Conservation (phyloP, 257 asterid genomes). For the Oldenlandia corymbosa region DNA sequence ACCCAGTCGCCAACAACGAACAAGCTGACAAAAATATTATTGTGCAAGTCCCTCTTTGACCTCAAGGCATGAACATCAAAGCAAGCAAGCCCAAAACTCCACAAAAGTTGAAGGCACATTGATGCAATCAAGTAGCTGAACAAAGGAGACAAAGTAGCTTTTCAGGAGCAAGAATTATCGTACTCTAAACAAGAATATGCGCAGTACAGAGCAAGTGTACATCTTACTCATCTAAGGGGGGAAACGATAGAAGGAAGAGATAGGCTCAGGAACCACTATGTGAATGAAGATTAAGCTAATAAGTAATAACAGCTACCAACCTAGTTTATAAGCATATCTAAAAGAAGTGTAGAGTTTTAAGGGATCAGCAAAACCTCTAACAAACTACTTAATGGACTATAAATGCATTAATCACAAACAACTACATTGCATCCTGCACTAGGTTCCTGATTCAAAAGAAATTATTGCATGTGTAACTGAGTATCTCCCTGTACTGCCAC, state of each 20-base stretch:
- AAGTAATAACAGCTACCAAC: neutral
- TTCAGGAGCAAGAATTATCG: neutral
- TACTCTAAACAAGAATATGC: too few relatives aligned
- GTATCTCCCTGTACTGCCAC: too few relatives aligned
- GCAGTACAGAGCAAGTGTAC: neutral
- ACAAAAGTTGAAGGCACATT: conserved; percentile 88
- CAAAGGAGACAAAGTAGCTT: conserved; percentile 11
- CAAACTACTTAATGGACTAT: neutral
- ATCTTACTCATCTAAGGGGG: neutral
- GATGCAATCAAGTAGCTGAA: conserved; percentile 89
- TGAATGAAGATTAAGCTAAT: conserved; percentile 7
- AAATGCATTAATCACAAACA: neutral
- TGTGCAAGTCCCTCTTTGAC: conserved; percentile 64
- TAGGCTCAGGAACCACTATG: neutral
- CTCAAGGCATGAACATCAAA: conserved; percentile 79
- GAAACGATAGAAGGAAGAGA: neutral
- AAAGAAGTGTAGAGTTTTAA: neutral
- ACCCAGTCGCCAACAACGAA: conserved; percentile 94
- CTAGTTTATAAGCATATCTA: neutral
- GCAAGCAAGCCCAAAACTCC: conserved; percentile 92
- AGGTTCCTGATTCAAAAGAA: neutral
- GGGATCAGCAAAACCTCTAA: neutral
- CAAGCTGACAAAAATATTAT: conserved; percentile 61
- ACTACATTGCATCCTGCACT: neutral
- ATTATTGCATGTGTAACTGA: too few relatives aligned